Base-by-base conservation (phyloP, 2,329 filamentous ascomycete species). In the Trichothecium sympodiale region DNA sequence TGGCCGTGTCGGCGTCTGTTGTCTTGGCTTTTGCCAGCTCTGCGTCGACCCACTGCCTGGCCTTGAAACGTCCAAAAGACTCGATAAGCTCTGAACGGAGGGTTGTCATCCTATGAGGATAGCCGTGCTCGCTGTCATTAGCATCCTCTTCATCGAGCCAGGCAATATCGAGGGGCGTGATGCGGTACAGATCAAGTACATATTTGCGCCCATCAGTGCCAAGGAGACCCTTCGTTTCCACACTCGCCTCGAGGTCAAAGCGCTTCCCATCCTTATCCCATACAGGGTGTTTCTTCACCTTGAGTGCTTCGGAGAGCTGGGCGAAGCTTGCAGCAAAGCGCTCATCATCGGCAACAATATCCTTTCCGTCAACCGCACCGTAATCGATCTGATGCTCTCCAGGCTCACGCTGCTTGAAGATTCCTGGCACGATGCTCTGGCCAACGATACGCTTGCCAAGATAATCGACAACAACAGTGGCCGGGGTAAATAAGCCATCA, bases 361-460 rank as follows among this genome's bases (percentile, higher is more conserved):
- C 91, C 62, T 94, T 94, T 46, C 93, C 91, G 56, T 98, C 91
- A 23, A 96, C 91, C 46, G 89, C 91, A 54, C 91, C 91, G 53
- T 98, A 98, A 57, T 98, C 91, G 48, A 98, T 96, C 60, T 96
- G 91, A 61, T 94, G 91, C 73, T 98, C 91, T 35, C 88, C 91
- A 20, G 88, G 86, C 52, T 96, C 91, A 26, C 89, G 80, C 64
- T 96, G 91, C 67, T 95, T 96, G 73, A 98, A 98, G 52, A 98
- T 98, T 40, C 91, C 93, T 5, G 91, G 91, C 14, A 98, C 91
- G 44, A 98, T 95, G 52, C 88, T 96, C 64, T 98, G 91, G 26
- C 86, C 91, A 36, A 98, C 91, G 48, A 98, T 83, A 45, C 91
- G 86, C 70, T 94, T 95, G 51, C 93, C 91, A 27, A 96, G 74